Conservation (phyloP, 202 grass and related monocot genomes). For the Musa balbisiana region DNA sequence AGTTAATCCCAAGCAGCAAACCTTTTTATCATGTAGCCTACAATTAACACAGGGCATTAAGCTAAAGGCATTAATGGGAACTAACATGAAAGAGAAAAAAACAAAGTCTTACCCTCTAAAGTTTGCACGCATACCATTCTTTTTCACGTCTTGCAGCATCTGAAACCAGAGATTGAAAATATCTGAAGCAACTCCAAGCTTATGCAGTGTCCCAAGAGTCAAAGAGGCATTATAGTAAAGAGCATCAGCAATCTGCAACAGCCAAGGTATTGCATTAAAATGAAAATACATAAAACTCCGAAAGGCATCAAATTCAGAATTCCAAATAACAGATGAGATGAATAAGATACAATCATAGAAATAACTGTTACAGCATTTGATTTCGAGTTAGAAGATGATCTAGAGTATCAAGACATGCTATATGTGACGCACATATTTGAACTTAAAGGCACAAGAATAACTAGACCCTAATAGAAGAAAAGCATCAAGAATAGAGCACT, state of each 20-base stretch:
- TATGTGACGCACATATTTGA: no score
- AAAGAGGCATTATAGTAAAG: constrained; percentile 68
- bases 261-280: neutral
- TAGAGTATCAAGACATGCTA: neutral
- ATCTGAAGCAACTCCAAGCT: constrained; percentile 56
- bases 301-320: neutral
- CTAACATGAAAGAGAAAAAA: constrained; percentile 3
- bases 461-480: no score
- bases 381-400: no score
- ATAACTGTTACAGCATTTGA: neutral
- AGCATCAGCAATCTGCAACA: constrained; percentile 73
- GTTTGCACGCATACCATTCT: constrained; percentile 56
- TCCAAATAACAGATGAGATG: neutral
- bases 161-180: constrained; percentile 77
- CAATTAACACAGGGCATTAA: constrained; percentile 23
- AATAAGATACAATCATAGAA: neutral
- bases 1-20: constrained; percentile 76
- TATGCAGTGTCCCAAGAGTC: constrained; percentile 60
- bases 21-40: constrained; percentile 87
- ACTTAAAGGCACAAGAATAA: no score
- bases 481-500: no score
- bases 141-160: constrained; percentile 76
- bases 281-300: neutral
- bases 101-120: constrained; percentile 51
- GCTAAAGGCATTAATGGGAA: constrained; percentile 1